Evolutionary conservation across 495 filamentous ascomycete genomes (phyloP).

Genomic region (Talaromyces trachyspermus): DNA sequence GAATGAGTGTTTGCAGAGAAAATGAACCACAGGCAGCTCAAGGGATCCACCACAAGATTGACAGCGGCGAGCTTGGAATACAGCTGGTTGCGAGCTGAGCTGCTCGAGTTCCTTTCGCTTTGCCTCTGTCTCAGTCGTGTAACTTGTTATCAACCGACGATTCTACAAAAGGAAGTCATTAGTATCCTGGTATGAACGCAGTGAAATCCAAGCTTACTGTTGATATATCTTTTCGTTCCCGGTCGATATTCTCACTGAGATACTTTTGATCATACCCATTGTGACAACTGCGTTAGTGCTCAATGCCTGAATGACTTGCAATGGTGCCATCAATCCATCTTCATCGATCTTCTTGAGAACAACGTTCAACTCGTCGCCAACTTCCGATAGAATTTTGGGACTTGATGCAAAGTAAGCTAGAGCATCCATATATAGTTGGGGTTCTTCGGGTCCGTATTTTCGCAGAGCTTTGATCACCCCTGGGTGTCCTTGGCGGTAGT

Average conservation of each 20-base stretch:
- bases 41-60: slow-evolving; percentile 65
- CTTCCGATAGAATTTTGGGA: slow-evolving; percentile 73
- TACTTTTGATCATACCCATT: slow-evolving; percentile 97
- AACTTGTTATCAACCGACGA: slow-evolving; percentile 71
- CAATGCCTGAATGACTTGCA: slow-evolving; percentile 93
- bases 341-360: slow-evolving; percentile 83
- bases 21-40: slow-evolving; percentile 86
- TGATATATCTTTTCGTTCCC: slow-evolving; percentile 78
- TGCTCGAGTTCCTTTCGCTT: slow-evolving; percentile 72
- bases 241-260: slow-evolving; percentile 77
- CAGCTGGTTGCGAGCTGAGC: slow-evolving; percentile 66
- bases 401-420: slow-evolving; percentile 90
- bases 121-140: slow-evolving; percentile 74
- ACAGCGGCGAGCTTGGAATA: slow-evolving; percentile 88
- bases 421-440: slow-evolving; percentile 86
- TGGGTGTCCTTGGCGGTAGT: slow-evolving; percentile 87
- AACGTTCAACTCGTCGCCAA: slow-evolving; percentile 68
- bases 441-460: slow-evolving; percentile 88
- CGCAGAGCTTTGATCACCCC: slow-evolving; percentile 82
- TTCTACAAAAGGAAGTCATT: slow-evolving; percentile 47
- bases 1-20: slow-evolving; percentile 93
- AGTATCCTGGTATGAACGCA: neutral
- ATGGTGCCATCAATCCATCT: slow-evolving; percentile 86
- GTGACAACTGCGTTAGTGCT: slow-evolving; percentile 80
- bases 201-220: slow-evolving; percentile 30